Evolutionary conservation across 1,284 basidiomycete species (phyloP).

Genomic region (Cutaneotrichosporon spelunceum): DNA sequence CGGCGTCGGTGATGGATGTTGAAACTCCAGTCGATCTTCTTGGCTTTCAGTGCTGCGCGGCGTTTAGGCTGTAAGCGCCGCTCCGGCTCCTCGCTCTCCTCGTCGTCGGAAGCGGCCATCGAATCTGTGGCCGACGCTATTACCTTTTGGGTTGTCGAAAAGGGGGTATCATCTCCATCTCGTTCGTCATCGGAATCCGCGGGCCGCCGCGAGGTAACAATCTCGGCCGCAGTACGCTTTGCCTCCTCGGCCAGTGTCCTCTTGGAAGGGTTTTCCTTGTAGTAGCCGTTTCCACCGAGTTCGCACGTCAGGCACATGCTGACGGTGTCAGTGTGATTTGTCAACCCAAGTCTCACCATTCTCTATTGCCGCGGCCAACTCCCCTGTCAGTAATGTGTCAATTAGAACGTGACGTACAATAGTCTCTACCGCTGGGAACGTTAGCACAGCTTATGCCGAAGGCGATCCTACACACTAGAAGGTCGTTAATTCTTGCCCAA

Average conservation of each 20-base stretch:
- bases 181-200: conserved; percentile 13
- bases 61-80: conserved; percentile 18
- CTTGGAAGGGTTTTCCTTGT: conserved; percentile 6
- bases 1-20: background rate
- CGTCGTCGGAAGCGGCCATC: conserved; percentile 16
- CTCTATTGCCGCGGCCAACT: conserved; percentile 42
- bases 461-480: conserved; percentile 41
- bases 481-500: conserved; percentile 49
- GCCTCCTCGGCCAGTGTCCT: conserved; percentile 1
- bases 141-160: conserved; percentile 4
- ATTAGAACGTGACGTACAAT: conserved; percentile 28
- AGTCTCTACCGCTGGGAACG: conserved; percentile 37
- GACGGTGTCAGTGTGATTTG: conserved; percentile 10
- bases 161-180: conserved; percentile 2
- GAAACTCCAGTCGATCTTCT: background rate
- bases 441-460: background rate
- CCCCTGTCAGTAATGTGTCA: conserved; percentile 6
- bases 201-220: background rate
- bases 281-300: conserved; percentile 15
- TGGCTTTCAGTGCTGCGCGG: conserved; percentile 22
- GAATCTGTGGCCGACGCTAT: background rate
- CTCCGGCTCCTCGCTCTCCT: conserved; percentile 25
- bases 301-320: conserved; percentile 47
- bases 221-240: background rate
- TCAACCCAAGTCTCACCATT: conserved; percentile 33